Base-by-base conservation (phyloP, 2,329 filamentous ascomycete genomes). In the Xylariaceae sp. region DNA sequence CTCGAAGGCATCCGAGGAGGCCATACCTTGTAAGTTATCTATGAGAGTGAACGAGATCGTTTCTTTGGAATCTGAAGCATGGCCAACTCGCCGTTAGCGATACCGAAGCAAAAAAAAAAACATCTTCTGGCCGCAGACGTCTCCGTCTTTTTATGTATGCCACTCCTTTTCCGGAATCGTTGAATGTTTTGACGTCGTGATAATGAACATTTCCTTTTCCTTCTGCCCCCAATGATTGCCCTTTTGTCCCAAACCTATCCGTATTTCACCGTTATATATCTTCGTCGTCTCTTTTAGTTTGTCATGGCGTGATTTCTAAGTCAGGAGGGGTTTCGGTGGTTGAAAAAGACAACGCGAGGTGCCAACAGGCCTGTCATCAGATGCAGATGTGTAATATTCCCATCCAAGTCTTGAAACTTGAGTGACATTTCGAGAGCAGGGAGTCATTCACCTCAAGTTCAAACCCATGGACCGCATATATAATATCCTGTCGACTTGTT, bases 401-500 rank as follows among this genome's bases (percentile, higher is more conserved):
- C 6, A 50, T 48, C 17, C 44, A 39, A 30, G 51, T 41, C 6
- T 11, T 11, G 35, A 11, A 41, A 18, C 13, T 39, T 3, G 44
- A 52, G 15, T 23, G 10, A 11, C 44, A 23, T 37, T 35, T 47
- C 10, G 49, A 56, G 35, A 15, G 48, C 9, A 2, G 17, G 50
- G 10, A 55, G 30, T 44, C 30, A 3, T 51, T 56, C 35, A 65
- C 53, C 44, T 44, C 41, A 55, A 51, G 15, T 60, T 64, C 41
- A 62, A n/a, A n/a, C 44, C 51, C 17, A 55, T 48, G 18, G 55
- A 45, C 55, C 55, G 60, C 18, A 65, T 52, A 41, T 61, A 61
- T n/a, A 67, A 55, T 41, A 65, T 52, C 35, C 63, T 34, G n/a
- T 62, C 53, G 50, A 56, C 59, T 37, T 66, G 66, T 17, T 75